phyloP scores from a whole-genome alignment of 1,284 basidiomycete species.

The Takashimella tepidaria region DNA sequence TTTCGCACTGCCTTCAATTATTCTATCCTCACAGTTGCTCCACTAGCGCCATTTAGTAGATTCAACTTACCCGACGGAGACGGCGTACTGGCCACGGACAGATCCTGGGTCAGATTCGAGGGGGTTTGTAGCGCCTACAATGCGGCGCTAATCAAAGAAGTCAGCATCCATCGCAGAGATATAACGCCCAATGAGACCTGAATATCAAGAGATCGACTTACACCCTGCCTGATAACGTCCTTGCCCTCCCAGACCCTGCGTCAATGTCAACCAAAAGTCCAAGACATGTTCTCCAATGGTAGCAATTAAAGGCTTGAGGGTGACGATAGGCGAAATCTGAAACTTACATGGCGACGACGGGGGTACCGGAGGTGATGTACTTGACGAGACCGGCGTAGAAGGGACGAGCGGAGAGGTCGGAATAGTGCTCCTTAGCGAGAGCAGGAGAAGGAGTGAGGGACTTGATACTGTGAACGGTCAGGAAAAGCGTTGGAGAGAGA shows the following conservation, averaged over 20 bases:
- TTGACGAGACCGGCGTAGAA: conserved; percentile 44
- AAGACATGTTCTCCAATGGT: background rate
- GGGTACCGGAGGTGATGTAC: conserved; percentile 46
- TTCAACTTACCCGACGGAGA: conserved; percentile 35
- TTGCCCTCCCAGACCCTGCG: conserved; percentile 43
- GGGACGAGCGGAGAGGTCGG: conserved; percentile 37
- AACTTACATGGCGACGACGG: conserved; percentile 44
- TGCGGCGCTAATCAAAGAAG: conserved; percentile 29
- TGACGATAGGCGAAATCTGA: background rate
- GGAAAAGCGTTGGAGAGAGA: background rate
- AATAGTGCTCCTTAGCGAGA: conserved; percentile 44
- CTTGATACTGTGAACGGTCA: conserved; percentile 29
- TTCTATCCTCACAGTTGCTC: too few relatives aligned
- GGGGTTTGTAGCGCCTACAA: conserved; percentile 46
- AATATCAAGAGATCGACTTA: conserved; percentile 11
- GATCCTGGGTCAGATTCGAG: conserved; percentile 38
- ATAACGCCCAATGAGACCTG: too few relatives aligned
- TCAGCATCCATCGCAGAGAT: too few relatives aligned
- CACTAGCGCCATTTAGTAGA: too few relatives aligned
- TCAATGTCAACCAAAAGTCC: too few relatives aligned
- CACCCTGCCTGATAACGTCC: conserved; percentile 44
- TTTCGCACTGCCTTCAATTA: too few relatives aligned
- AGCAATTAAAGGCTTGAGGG: background rate
- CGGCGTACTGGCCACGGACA: conserved; percentile 44
- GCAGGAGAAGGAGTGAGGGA: conserved; percentile 40